Evolutionary conservation across 1,139 yeast genomes (phyloP).

Genomic region (Geotrichum europaeum): DNA sequence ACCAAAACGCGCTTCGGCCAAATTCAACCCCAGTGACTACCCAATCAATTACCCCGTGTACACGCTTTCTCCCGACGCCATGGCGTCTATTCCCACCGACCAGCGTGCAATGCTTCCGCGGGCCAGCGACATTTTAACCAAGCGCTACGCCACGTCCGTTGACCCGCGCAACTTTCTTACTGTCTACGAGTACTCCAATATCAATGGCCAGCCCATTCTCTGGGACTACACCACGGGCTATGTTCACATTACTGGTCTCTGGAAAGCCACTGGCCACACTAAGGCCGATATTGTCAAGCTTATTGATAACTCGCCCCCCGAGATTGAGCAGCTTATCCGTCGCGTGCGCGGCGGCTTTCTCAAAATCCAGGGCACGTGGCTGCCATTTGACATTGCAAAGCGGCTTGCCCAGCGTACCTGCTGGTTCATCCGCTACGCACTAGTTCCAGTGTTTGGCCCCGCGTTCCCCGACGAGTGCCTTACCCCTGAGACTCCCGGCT

Average conservation of each 20-base stretch:
- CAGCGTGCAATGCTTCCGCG: constrained; percentile 31
- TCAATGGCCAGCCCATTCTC: constrained; percentile 62
- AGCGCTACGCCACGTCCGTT: constrained; percentile 67
- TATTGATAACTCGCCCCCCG: constrained; percentile 58
- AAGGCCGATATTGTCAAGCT: constrained; percentile 73
- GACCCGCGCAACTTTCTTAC: constrained; percentile 58
- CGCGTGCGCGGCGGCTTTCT: constrained; percentile 87
- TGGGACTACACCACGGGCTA: constrained; percentile 89
- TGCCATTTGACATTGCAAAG: constrained; percentile 66
- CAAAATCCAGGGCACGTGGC: constrained; percentile 94
- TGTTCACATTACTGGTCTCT: constrained; percentile 83
- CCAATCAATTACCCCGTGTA: constrained; percentile 27
- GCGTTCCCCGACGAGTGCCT: constrained; percentile 68
- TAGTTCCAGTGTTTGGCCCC: constrained; percentile 76
- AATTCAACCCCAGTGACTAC: constrained; percentile 20
- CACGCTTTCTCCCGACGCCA: constrained; percentile 22
- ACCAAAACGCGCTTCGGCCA: constrained; percentile 6
- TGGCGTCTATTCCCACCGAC: constrained; percentile 38
- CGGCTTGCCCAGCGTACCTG: constrained; percentile 70
- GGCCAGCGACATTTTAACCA: constrained; percentile 40
- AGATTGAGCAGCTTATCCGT: constrained; percentile 57
- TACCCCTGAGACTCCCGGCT: constrained; percentile 57
- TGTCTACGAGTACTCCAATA: constrained; percentile 57
- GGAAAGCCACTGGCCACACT: constrained; percentile 73
- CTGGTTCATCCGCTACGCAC: constrained; percentile 65